phyloP scores from a whole-genome alignment of 2,329 filamentous ascomycete species.

The Fusarium algeriense region DNA sequence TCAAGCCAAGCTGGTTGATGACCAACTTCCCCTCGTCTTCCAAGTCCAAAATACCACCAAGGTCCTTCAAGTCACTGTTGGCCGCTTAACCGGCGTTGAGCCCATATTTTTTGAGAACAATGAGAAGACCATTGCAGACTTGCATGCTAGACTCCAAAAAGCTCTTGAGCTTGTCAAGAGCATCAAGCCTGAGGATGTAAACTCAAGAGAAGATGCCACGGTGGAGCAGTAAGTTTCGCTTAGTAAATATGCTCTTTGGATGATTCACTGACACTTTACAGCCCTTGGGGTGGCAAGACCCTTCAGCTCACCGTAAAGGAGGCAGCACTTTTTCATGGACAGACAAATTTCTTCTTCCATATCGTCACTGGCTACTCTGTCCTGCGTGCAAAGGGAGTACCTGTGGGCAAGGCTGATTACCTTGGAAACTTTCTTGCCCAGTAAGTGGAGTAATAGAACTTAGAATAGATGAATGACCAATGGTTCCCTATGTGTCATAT shows the following conservation, averaged over 20 bases:
- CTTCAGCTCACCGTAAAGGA: not conserved
- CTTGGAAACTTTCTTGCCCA: not conserved
- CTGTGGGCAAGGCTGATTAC: conserved; percentile 4
- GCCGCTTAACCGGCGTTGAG: conserved; percentile 35
- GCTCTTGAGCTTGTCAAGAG: not conserved
- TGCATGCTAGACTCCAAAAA: not conserved
- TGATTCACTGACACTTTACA: not conserved
- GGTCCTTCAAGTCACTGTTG: conserved; percentile 20
- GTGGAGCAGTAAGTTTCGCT: not conserved
- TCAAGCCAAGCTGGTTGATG: conserved; percentile 34
- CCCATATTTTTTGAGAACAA: conserved; percentile 18
- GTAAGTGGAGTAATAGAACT: not conserved
- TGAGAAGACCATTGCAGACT: conserved; percentile 11
- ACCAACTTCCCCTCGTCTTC: conserved; percentile 37
- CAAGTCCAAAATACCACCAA: conserved; percentile 39
- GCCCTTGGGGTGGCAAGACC: not conserved
- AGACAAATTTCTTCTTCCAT: conserved; percentile 8
- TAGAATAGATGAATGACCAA: not conserved
- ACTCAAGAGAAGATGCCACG: not conserved
- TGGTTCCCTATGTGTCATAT: rapidly evolving
- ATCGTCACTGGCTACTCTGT: conserved; percentile 5
- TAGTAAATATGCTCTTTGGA: rapidly evolving
- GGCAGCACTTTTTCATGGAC: not conserved
- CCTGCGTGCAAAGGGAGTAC: not conserved
- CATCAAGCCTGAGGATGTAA: not conserved